A percentile compares a stretch with the other conserved stretches of the same genome.
Evolutionary conservation across 2,329 filamentous ascomycete species (phyloP).

Genomic region (Colletotrichum falcatum): DNA sequence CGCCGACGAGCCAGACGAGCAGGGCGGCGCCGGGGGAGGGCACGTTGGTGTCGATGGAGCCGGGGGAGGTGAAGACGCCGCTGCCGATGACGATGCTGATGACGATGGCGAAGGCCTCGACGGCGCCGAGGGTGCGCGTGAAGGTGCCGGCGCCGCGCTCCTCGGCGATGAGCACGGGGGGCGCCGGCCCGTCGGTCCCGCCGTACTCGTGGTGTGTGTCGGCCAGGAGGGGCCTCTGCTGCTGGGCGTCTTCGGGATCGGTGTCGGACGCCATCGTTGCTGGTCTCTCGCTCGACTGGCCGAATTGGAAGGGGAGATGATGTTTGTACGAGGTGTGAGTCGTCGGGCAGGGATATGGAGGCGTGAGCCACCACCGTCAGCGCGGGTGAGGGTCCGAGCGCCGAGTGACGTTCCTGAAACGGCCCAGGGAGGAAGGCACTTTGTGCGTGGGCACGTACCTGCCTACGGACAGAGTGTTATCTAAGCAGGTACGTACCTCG

Average conservation of each 20-base stretch:
- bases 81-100: slow-evolving; percentile 74
- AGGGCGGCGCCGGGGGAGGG: slow-evolving; percentile 70
- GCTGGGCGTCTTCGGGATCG: slow-evolving; percentile 14
- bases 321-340: slow-evolving; percentile 17
- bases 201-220: slow-evolving; percentile 32
- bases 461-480: not conserved
- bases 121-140: slow-evolving; percentile 58
- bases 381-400: not conserved
- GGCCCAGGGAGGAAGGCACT: too few species aligned
- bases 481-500: not conserved
- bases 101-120: slow-evolving; percentile 69
- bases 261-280: slow-evolving; percentile 24
- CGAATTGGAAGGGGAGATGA: slow-evolving; percentile 14
- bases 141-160: slow-evolving; percentile 48
- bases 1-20: slow-evolving; percentile 71
- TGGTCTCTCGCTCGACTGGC: too few species aligned
- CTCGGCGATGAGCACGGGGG: slow-evolving; percentile 24
- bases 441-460: too few species aligned
- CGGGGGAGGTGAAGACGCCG: slow-evolving; percentile 74
- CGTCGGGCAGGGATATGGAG: slow-evolving; percentile 26
- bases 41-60: slow-evolving; percentile 72
- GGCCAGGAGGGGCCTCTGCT: slow-evolving; percentile 34
- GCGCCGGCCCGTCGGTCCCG: slow-evolving; percentile 22
- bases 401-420: not conserved
- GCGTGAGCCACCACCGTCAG: too few species aligned